phyloP scores from a whole-genome alignment of 352 stramenopile genomes.

The Thraustochytrium aureum region DNA sequence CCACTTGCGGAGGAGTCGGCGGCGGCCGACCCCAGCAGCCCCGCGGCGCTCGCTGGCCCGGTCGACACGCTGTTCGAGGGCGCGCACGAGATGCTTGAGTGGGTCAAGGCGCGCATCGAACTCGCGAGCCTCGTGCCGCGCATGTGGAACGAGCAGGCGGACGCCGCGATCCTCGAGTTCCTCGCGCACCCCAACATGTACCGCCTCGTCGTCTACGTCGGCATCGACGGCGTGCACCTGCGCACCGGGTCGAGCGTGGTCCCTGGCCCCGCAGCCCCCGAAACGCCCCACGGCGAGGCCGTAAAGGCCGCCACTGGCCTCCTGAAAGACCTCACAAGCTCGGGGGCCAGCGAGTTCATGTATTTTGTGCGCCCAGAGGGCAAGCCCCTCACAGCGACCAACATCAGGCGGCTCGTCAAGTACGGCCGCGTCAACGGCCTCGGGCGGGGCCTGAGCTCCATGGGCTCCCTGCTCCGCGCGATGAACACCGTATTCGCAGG shows the following conservation, averaged over 20 bases:
- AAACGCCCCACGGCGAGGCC: not conserved
- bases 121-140: not conserved
- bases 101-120: slow-evolving; percentile 13
- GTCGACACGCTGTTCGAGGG: slow-evolving; percentile 49
- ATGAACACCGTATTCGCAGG: slow-evolving; percentile 58
- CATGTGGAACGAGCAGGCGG: slow-evolving; percentile 29
- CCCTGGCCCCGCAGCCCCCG: not conserved
- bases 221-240: slow-evolving; percentile 40
- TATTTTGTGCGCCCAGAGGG: slow-evolving; percentile 58
- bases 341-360: slow-evolving; percentile 45
- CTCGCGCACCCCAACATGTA: slow-evolving; percentile 44
- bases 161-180: slow-evolving; percentile 40
- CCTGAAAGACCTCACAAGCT: slow-evolving; percentile 19
- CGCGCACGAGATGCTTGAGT: slow-evolving; percentile 52
- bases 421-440: slow-evolving; percentile 49
- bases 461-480: slow-evolving; percentile 55
- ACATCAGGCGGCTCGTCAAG: slow-evolving; percentile 56
- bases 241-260: slow-evolving; percentile 22
- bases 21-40: no score
- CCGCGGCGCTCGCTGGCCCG: not conserved
- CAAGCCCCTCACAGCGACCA: slow-evolving; percentile 44
- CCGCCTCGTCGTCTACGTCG: slow-evolving; percentile 38
- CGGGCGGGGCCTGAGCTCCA: slow-evolving; percentile 4
- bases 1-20: no score
- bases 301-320: slow-evolving; percentile 4